Conservation (phyloP, 495 filamentous ascomycete species). For the Aspergillus diversus region DNA sequence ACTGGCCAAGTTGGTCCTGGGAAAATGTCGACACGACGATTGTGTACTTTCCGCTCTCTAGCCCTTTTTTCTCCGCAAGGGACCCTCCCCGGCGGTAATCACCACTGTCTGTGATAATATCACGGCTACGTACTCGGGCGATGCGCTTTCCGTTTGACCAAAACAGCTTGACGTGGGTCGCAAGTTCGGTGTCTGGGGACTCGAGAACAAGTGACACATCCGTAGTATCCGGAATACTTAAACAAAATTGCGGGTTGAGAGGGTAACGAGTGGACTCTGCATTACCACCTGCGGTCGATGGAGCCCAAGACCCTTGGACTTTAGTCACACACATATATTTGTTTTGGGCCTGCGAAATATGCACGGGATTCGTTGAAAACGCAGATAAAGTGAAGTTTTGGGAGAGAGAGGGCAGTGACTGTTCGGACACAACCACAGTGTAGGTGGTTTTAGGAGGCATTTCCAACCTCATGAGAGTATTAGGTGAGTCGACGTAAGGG, state of each 20-base stretch:
- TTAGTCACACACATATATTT: conserved; percentile 58
- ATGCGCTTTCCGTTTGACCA: conserved; percentile 75
- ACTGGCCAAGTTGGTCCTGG: conserved; percentile 71
- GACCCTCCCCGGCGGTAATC: conserved; percentile 85
- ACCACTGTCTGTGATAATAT: conserved; percentile 77
- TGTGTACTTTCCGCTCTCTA: conserved; percentile 77
- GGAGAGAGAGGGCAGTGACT: conserved; percentile 66
- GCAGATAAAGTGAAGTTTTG: conserved; percentile 86
- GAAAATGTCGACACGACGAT: conserved; percentile 89
- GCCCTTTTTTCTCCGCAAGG: conserved; percentile 57
- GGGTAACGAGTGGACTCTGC: conserved; percentile 73
- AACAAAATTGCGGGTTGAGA: conserved; percentile 81
- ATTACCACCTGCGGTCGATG: conserved; percentile 81
- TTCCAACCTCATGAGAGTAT: conserved; percentile 80
- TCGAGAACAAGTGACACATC: conserved; percentile 73
- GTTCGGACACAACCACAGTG: conserved; percentile 79
- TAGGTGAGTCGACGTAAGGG: conserved; percentile 91
- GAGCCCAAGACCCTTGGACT: conserved; percentile 69
- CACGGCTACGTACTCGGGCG: conserved; percentile 65
- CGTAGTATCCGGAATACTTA: conserved; percentile 59
- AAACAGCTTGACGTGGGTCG: conserved; percentile 82
- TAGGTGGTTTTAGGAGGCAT: conserved; percentile 61
- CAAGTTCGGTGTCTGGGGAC: conserved; percentile 67
- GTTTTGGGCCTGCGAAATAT: conserved; percentile 61
- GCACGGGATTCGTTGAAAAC: conserved; percentile 65